These are phyloP conservation scores for Microdochium paspali DNA, from an alignment of 2,329 filamentous ascomycete species.

Conservation along the genomic window DNA sequence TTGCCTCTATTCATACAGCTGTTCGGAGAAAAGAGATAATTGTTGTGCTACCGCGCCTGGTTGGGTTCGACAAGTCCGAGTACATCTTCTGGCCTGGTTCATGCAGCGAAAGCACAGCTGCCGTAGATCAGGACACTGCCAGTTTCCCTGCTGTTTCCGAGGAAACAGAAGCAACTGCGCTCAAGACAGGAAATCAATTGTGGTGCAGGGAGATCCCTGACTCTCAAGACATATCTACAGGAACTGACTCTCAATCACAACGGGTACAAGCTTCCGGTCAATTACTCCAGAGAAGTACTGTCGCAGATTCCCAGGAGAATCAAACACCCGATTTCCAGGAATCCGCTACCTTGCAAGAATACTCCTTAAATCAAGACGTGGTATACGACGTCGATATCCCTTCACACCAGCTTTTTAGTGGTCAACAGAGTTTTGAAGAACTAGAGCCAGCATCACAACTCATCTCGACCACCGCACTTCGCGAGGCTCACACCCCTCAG, in stretches of 20 bases:
- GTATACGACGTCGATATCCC: slow-evolving; percentile 10
- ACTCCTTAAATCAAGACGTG: neutral
- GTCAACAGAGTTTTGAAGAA: slow-evolving; percentile 2
- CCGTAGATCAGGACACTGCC: neutral
- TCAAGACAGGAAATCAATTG: neutral
- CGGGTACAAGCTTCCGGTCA: slow-evolving; percentile 8
- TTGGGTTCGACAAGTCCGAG: neutral
- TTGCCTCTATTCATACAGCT: no score
- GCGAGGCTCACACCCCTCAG: neutral
- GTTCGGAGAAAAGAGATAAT: neutral
- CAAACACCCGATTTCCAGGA: neutral
- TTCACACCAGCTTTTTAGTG: slow-evolving; percentile 16
- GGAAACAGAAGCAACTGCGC: neutral
- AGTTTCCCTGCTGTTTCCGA: neutral
- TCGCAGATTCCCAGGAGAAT: neutral
- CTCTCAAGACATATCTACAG: slow-evolving; percentile 16
- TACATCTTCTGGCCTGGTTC: neutral
- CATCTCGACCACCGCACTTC: neutral
- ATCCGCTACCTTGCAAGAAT: slow-evolving; percentile 3
- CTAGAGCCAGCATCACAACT: slow-evolving; percentile 4
- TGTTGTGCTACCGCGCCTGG: neutral
- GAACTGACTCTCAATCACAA: slow-evolving; percentile 7
- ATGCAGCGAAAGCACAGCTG: neutral
- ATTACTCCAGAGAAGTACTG: slow-evolving; percentile 1
- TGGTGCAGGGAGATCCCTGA: slow-evolving; percentile 8